Base-by-base conservation (phyloP, 2,329 filamentous ascomycete species). In the Aspergillus sojae region DNA sequence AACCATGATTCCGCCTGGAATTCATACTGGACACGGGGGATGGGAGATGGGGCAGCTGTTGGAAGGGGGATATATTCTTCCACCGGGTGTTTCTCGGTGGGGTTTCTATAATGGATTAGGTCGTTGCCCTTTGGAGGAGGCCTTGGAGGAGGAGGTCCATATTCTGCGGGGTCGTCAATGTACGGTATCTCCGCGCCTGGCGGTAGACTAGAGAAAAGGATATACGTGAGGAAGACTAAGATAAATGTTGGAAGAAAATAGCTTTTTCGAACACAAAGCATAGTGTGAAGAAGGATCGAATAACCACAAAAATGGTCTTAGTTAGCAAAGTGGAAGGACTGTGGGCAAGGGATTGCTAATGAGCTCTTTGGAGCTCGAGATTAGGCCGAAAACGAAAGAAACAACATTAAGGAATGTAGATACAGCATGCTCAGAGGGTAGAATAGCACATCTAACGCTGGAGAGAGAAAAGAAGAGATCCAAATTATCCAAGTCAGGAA, bases 51-150 rank as follows among this genome's bases (percentile, higher is more conserved):
- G 19, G 83, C 84, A 45, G 88, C 89, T 1, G 88, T 89, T 1
- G 95, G 95, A 23, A 98, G 83, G 34, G 83, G 81, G 58, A 93
- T 93, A 59, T 89, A 87, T 6, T 85, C 78, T 12, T 88, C 82
- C 2, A 98, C 81, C 0, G 95, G 94, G 77, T 92, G 96, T 72
- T 90, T 85, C 76, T 96, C 92, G 4, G 82, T 79, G 62, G 87
- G 84, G 75, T 90, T 91, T 45, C 80, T 80, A 92, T 94, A 97
- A 71, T 93, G 90, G 32, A 75, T 70, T 14, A 57, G 58, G 32
- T 58, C 45, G n/a, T 65, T 62, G 50, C 63, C 56, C 43, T 58
- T 56, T 52, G 60, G n/a, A 48, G 11, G 46, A 32, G 52, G 52
- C n/a, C 30, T 26, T n/a, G 52, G 52, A 23, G 52, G 52, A 36